Conservation (phyloP, 768 basidiomycete genomes). For the Trametes punicea region DNA sequence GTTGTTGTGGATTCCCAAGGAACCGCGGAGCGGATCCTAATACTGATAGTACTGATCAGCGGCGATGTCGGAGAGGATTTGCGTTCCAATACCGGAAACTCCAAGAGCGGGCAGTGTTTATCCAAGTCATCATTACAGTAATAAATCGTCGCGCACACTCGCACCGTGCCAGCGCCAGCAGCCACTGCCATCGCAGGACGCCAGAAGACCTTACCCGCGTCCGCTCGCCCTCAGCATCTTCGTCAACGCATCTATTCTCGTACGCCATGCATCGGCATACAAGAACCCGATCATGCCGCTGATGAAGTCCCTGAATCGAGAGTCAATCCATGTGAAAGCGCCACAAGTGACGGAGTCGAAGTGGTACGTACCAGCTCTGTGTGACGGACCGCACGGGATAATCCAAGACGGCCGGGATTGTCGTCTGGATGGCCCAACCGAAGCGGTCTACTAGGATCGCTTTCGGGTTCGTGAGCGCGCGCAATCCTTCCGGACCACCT, state of each 20-base stretch:
- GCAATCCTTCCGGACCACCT: constrained; percentile 93
- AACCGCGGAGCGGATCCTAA: too few species aligned
- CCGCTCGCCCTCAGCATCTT: constrained; percentile 39
- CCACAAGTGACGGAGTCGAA: not conserved
- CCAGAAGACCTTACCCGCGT: constrained; percentile 20
- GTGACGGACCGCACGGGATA: constrained; percentile 77
- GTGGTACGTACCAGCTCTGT: constrained; percentile 64
- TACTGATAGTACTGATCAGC: too few species aligned
- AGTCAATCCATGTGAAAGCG: not conserved
- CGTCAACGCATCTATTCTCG: constrained; percentile 38
- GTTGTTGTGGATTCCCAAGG: too few species aligned
- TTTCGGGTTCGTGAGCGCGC: constrained; percentile 84
- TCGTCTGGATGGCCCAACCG: constrained; percentile 79
- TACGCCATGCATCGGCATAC: constrained; percentile 48
- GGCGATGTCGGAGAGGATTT: not conserved
- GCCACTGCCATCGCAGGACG: not conserved
- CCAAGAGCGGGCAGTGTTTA: not conserved
- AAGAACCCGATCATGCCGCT: constrained; percentile 46
- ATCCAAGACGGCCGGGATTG: constrained; percentile 81
- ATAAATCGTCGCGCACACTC: constrained; percentile 15
- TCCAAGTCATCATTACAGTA: constrained; percentile 14
- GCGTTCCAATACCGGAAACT: not conserved
- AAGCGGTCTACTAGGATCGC: constrained; percentile 84
- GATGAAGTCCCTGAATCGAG: constrained; percentile 43
- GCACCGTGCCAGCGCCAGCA: constrained; percentile 12